phyloP scores from a whole-genome alignment of 768 basidiomycete species.

The Leccinum disarticulatum region DNA sequence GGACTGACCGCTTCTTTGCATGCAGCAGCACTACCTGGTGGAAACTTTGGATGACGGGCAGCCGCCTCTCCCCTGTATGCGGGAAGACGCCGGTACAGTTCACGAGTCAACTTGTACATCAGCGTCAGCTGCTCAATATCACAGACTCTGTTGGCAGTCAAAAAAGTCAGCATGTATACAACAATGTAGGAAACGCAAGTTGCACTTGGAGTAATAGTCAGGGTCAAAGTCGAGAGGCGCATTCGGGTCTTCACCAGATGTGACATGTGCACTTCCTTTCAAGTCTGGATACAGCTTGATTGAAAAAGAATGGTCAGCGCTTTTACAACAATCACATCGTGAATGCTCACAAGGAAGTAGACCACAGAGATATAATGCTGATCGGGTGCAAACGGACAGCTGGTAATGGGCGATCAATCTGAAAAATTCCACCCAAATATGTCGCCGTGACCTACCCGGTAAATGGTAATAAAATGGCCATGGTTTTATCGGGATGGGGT shows the following conservation, averaged over 20 bases:
- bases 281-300: conserved; percentile 44
- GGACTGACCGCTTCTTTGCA: conserved; percentile 22
- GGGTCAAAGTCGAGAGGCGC: conserved; percentile 46
- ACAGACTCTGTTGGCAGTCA: conserved; percentile 17
- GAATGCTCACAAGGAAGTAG: conserved; percentile 30
- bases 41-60: conserved; percentile 30
- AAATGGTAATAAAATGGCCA: background rate
- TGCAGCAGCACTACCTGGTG: conserved; percentile 27
- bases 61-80: conserved; percentile 23
- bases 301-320: background rate
- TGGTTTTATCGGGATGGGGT: background rate
- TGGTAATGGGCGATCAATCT: background rate
- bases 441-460: background rate
- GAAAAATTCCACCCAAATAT: background rate
- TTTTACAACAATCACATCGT: too few relatives aligned
- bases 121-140: conserved; percentile 49
- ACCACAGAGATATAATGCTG: background rate
- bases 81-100: conserved; percentile 54
- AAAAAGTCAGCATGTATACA: background rate
- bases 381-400: background rate
- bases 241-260: conserved; percentile 39
- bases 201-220: conserved; percentile 45
- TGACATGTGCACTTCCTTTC: conserved; percentile 49
- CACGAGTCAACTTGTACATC: conserved; percentile 55
- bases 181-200: background rate